Base-by-base conservation (phyloP, 495 filamentous ascomycete species). In the Aspergillus funiculosus region DNA sequence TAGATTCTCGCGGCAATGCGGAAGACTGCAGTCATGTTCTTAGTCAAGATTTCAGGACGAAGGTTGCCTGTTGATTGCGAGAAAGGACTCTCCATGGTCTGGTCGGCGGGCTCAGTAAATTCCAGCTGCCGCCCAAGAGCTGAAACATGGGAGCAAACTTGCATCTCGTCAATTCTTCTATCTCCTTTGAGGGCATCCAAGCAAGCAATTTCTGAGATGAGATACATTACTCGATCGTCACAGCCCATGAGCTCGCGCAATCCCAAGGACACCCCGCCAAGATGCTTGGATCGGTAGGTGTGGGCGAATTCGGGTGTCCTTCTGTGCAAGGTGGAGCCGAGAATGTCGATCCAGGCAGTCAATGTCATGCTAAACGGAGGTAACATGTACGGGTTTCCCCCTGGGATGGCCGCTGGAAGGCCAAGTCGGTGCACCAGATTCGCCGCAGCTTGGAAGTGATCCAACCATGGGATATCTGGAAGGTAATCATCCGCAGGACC, bases 201-300 rank as follows among this genome's bases (percentile, higher is more conserved):
- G 66, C 92, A 98, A 17, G 91, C 86, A 53, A 96, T 95, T 60
- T 98, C 92, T 1, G 89, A 95, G 58, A 98, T 95, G 49, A 97
- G 76, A 60, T 95, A 98, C 92, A 98, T 96, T 57, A 98, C 81
- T 17, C 83, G 80, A 68, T 98, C 92, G 46, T 98, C 92, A 64
- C 92, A 98, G 44, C 92, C 92, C 92, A 97, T 98, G 8, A 98
- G 75, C 61, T 96, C 92, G 27, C 82, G 80, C 15, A 98, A 72
- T 3, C 92, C 92, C 14, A 83, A 80, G 26, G 83, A 78, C 8
- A 79, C 73, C 1, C 76, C 69, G 44, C 75, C 82, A 9, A 94
- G 75, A 59, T 95, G 86, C 73, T 96, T 94, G 51, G 87, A 77
- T 24, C 92, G 84, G 60, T 98, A 98, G 9, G 83, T 85, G 61